Base-by-base conservation (phyloP, 1,284 basidiomycete genomes). In the Ceratobasidium sp. region DNA sequence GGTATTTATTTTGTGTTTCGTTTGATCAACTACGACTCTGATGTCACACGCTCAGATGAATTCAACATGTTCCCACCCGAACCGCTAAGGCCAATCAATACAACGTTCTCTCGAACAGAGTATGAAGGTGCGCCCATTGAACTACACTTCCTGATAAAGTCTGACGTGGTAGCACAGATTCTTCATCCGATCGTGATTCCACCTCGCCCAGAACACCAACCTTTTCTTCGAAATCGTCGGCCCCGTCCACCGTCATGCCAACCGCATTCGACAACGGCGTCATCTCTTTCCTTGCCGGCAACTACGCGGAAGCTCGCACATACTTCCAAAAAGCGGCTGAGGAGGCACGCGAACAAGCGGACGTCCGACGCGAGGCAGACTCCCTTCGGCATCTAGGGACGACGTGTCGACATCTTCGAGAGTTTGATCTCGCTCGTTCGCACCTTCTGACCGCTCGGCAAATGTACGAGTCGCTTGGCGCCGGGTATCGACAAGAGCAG, bases 281-380 rank as follows among this genome's bases (percentile, higher is more conserved):
- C 18, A 34, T 43, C 14, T 53, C 53, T 8, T 58, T 26, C 34
- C 55, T 58, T n/a, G 18, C 41, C 8, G 67, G 67, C 9, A 18
- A 55, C 8, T 70, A 59, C 41, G 12, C 14, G 1, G 43, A 58
- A 4, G 67, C 67, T 34, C 55, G 53, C 28, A 26, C 30, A 28
- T 23, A 58, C 18, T 59, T 70, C 36, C 53, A 59, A 14, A 28
- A 41, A 16, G 53, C 67, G 1, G 45, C 52, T 28, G 18, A 50
- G 4, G 41, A 70, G 16, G 55, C 39, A 28, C 67, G 50, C 43
- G 53, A 70, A 23, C 26, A 21, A 30, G 23, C 16, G 21, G 46
- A 70, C 26, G 23, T 14, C 10, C 67, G 36, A 9, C 53, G 43
- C 23, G 67, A 70, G 28, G 67, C 67, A 23, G 67, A 70, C 28